Base-by-base conservation (phyloP, 2,329 filamentous ascomycete genomes). In the Arthrobotrys sphaeroides region DNA sequence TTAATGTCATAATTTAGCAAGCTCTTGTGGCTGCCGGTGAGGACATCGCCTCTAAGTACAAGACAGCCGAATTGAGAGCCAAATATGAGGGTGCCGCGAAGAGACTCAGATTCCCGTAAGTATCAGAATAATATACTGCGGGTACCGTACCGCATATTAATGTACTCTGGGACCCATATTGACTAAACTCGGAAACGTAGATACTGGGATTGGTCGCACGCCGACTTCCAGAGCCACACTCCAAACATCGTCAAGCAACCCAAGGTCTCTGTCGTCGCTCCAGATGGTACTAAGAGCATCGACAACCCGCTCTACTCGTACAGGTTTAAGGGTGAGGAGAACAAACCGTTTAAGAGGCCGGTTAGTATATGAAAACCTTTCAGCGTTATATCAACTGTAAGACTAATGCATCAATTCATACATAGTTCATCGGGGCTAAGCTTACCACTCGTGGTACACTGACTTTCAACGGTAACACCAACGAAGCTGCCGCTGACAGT, bases 131-230 rank as follows among this genome's bases (percentile, higher is more conserved):
- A 13, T 3, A 7, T 16, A 20, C 12, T 16, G 3, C 12, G n/a
- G n/a, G n/a, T n/a, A n/a, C n/a, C n/a, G n/a, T n/a, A n/a, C n/a
- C n/a, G n/a, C n/a, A n/a, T n/a, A n/a, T n/a, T n/a, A n/a, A n/a
- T n/a, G n/a, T n/a, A n/a, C n/a, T n/a, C n/a, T n/a, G n/a, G n/a
- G n/a, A n/a, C n/a, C n/a, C n/a, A n/a, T n/a, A n/a, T n/a, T 43
- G 13, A 49, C 7, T n/a, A 33, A 36, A 16, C 45, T 5, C n/a
- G 7, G 16, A 24, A 26, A 18, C n/a, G n/a, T 47, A 79, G 78
- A 49, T 79, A 78, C 69, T 79, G 78, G 78, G 78, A 79, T 66
- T 79, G 78, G 78, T 33, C 78, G 38, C 42, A 62, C 5, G 53
- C 69, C 3, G 16, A 62, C 5, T 68, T 55, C 3, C 53, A 47